A percentile compares a stretch with the other conserved stretches of the same genome.
phyloP scores from a whole-genome alignment of 2,329 filamentous ascomycete species.

The Neonectria hederae region DNA sequence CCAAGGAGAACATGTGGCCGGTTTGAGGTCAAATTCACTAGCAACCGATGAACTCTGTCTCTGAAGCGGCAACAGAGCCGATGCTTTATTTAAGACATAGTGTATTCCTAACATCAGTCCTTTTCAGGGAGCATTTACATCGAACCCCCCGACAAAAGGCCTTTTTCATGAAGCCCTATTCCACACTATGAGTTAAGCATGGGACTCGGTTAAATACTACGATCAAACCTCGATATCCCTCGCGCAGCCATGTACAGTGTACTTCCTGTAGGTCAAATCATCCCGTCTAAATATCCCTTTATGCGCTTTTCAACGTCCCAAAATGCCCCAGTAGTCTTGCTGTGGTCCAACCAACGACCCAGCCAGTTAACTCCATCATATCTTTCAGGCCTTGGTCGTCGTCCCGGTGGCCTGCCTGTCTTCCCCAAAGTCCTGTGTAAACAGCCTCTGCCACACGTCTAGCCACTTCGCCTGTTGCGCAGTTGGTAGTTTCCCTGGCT shows the following conservation, averaged over 20 bases:
- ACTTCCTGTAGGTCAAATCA: not conserved
- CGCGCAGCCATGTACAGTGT: not conserved
- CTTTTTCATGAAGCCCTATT: not conserved
- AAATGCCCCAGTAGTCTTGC: not conserved
- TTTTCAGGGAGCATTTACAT: not conserved
- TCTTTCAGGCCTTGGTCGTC: conserved; percentile 43
- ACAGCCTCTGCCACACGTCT: conserved; percentile 77
- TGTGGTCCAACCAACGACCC: not conserved
- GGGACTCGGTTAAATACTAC: not conserved
- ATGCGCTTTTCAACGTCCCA: not conserved
- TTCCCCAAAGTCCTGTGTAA: conserved; percentile 61
- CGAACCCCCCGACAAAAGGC: not conserved
- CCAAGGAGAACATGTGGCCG: no score
- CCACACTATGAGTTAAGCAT: not conserved
- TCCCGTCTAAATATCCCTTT: not conserved
- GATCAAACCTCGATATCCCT: not conserved
- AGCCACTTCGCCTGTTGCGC: conserved; percentile 78
- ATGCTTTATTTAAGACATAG: not conserved
- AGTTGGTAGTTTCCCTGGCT: conserved; percentile 69
- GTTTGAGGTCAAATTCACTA: not conserved
- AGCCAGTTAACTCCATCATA: not conserved
- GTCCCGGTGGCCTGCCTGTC: conserved; percentile 42
- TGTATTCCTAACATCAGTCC: not conserved
- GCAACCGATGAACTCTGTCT: not conserved
- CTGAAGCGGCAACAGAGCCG: not conserved